Base-by-base conservation (phyloP, 2,329 filamentous ascomycete genomes). In the Aspergillus chevalieri region DNA sequence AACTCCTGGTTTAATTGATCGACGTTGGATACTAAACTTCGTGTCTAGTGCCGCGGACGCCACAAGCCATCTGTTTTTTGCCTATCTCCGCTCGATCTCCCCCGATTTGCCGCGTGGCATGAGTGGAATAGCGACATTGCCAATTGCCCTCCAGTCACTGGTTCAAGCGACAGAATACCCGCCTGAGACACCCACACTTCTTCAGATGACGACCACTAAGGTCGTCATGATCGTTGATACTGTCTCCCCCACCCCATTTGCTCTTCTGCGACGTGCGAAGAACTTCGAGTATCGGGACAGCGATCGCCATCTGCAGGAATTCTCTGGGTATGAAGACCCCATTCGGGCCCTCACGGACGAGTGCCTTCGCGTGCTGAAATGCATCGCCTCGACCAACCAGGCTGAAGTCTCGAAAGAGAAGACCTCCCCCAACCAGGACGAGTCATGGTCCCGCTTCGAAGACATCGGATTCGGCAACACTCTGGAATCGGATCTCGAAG, bases 201-300 rank as follows among this genome's bases (percentile, higher is more conserved):
- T 96, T 66, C 86, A 91, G 65, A 83, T 86, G 4, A 80, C 81
- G 1, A 95, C 91, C 3, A 86, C 90, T 52, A 91, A 89, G 65
- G 90, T 98, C 4, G 85, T 95, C 52, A 96, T 98, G 91, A 91
- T 96, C 56, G 93, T 98, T 17, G 89, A 97, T 58, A 84, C 85
- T 0, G 92, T 98, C 33, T 98, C 93, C 0, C 90, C 93, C 0
- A 96, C 91, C 0, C 93, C 93, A 0, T 97, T 97, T 69, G 81
- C 93, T 2, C 78, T 98, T 10, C 75, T 98, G 41, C 87, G 93
- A 52, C 84, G 93, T 58, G 89, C 91, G 43, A 95, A 89, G 66
- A 87, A 97, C 66, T 97, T 98, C 66, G 87, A 96, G 69, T 98
- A 96, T 65, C 84, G 91, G 52, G 90, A 95, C 55, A 86, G 90